Percentiles rank a stretch among this genome's conserved stretches.
Evolutionary conservation across 108 stramenopile genomes (phyloP).

Genomic region (Bacterosira constricta): DNA sequence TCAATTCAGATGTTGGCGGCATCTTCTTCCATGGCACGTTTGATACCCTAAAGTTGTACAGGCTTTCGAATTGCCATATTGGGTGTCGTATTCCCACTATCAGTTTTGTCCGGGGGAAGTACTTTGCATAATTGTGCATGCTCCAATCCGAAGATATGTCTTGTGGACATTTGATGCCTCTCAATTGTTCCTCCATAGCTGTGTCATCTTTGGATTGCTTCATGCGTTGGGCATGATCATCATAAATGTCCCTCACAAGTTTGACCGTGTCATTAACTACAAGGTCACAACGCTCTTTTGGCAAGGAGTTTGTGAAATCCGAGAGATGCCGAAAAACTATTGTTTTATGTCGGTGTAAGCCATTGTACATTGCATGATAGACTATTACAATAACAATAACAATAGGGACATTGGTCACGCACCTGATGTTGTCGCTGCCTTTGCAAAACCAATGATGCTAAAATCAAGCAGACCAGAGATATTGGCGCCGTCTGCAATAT

Average conservation of each 20-base stretch:
- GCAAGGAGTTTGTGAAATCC: slow-evolving; percentile 8
- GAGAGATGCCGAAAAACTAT: slow-evolving; percentile 12
- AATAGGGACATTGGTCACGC: too few relatives aligned
- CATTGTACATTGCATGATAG: too few relatives aligned
- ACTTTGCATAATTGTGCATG: slow-evolving; percentile 30
- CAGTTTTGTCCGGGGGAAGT: slow-evolving; percentile 46
- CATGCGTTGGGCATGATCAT: slow-evolving; percentile 7
- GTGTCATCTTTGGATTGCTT: neutral
- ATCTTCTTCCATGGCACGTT: slow-evolving; percentile 31
- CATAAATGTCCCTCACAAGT: slow-evolving; percentile 1
- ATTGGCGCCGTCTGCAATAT: neutral
- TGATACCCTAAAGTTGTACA: slow-evolving; percentile 46
- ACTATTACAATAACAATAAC: too few relatives aligned
- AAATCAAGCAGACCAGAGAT: slow-evolving; percentile 25
- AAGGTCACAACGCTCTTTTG: slow-evolving; percentile 9
- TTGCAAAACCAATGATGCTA: slow-evolving; percentile 29
- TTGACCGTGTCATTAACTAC: neutral
- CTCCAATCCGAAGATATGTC: slow-evolving; percentile 23
- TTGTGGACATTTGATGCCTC: slow-evolving; percentile 53
- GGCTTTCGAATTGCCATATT: slow-evolving; percentile 42
- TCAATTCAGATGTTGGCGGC: slow-evolving; percentile 18
- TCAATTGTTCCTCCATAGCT: neutral
- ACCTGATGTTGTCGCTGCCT: slow-evolving; percentile 18
- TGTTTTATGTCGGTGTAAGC: too few relatives aligned
- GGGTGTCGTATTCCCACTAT: slow-evolving; percentile 52